Evolutionary conservation across 2,329 filamentous ascomycete genomes (phyloP), one percentile per base, ranked within the genome.

Genomic region (Pseudopithomyces maydicus): DNA sequence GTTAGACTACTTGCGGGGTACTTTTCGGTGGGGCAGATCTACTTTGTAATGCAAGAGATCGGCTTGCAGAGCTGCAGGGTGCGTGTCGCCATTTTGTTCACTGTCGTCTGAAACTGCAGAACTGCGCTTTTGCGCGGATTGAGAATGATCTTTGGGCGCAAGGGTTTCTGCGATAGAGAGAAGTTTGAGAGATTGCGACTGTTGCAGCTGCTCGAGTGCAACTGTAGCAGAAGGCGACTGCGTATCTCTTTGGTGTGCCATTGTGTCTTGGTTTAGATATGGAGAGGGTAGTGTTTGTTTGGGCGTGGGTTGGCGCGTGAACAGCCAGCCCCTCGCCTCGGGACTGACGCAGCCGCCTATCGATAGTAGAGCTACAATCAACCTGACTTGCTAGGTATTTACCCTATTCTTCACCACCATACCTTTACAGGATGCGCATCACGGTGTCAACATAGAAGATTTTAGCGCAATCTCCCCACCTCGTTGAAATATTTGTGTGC

Each of bases 41-140:
- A 85, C 85, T 72, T 91, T 92, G 80, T 98, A 97, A 77, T 98
- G 93, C 29, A 84, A 82, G 26, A 98, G 82, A 75, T 98, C 94
- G 26, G 90, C 91, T 62, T 91, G 88, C 7, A 98, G 82, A 17
- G 89, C 89, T 15, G 89, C 85, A 0, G 93, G 73, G 51, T 75
- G 69, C 26, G 92, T 10, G 88, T 91, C 17, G 87, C 85, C 58
- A 84, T 86, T 63, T 89, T 87, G 59, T 87, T 82, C 22, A 84
- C 82, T 58, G 45, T 87, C 86, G 75, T 95, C 90, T 3, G 91
- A 96, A 32, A 82, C 87, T 61, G 89, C 84, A 26, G 76, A 80
- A 50, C 66, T 72, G 53, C 75, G 76, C 65, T 77, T 79, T 60
- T 75, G 73, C 44, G 70, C 66, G 23, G 68, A 64, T 36, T 78